These are phyloP conservation scores for Apophysomyces variabilis DNA, from an alignment of 371 early-diverging fungal genomes.

Conservation along the genomic window DNA sequence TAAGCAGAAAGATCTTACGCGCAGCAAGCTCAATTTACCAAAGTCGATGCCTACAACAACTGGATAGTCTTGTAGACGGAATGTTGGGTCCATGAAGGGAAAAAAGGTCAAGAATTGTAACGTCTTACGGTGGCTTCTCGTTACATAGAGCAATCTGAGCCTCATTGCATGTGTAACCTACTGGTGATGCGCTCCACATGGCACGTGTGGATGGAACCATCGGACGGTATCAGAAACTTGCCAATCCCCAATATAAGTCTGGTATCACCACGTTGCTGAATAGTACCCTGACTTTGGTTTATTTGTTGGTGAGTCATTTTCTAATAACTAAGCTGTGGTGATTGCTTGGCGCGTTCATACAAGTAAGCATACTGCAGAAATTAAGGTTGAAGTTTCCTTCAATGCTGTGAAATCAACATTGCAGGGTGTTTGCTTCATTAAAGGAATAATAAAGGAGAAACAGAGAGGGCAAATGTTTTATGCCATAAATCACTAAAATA, in stretches of 20 bases:
- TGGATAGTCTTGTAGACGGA: slow-evolving; percentile 47
- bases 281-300: not conserved
- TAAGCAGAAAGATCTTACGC: not conserved
- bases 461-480: too few relatives aligned
- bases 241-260: not conserved
- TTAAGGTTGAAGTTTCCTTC: too few relatives aligned
- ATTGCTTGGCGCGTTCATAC: too few relatives aligned
- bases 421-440: too few relatives aligned
- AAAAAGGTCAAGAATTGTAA: slow-evolving; percentile 3
- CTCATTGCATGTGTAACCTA: slow-evolving; percentile 3
- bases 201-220: not conserved
- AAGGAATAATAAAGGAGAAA: too few relatives aligned
- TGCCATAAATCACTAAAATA: too few relatives aligned
- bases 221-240: not conserved
- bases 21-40: slow-evolving; percentile 29
- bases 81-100: slow-evolving; percentile 21
- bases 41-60: slow-evolving; percentile 66
- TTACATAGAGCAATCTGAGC: slow-evolving; percentile 1
- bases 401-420: too few relatives aligned
- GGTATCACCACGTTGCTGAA: not conserved
- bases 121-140: not conserved
- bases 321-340: too few relatives aligned
- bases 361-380: too few relatives aligned
- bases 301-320: not conserved
- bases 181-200: not conserved